Base-by-base conservation (phyloP, 164 flowering plant genomes). In the Kalanchoe fedtschenkoi region DNA sequence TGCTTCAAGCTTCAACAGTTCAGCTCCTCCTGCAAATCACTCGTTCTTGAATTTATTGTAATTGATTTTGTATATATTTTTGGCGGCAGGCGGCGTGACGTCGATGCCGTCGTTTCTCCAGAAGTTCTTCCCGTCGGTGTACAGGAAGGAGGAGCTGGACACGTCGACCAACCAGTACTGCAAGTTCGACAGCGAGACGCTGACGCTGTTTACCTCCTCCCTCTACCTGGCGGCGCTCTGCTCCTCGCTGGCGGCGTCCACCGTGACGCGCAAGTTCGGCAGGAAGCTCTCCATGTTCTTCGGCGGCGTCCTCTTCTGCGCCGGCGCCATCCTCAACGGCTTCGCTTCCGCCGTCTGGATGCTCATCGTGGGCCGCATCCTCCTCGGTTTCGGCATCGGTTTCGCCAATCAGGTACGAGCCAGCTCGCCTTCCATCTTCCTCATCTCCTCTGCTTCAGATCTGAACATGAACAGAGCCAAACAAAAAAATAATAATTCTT, bases 361-460 rank as follows among this genome's bases (percentile, higher is more conserved):
- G 92, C 77, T 86, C n/a, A 82, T 83, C 28, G 43, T 84, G 9
- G 92, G 92, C 15, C 82, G 92, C 13, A 71, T 86, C 5, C 56
- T 86, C 1, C 82, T 86, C 8, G 92, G 92, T 69, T 73, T 86
- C 56, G 91, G 91, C 41, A 68, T 86, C 14, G 91, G 91, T 0
- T 83, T 82, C 43, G 81, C 89, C 65, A 84, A 78, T 82, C 92
- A 86, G 89, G 91, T 86, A 70, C 44, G n/a, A n/a, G n/a, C 21
- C 44, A 41, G 16, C 44, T 41, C n/a, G n/a, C n/a, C n/a, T n/a
- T n/a, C n/a, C n/a, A n/a, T n/a, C n/a, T n/a, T n/a, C n/a, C n/a
- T n/a, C n/a, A n/a, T n/a, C 44, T 41, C 2, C 2, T 5, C 1
- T 43, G 21, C 7, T 43, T n/a, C 51, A 43, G 51, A 43, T 43